Conservation (phyloP, 2,329 filamentous ascomycete genomes). For the Tolypocladium nubicola region DNA sequence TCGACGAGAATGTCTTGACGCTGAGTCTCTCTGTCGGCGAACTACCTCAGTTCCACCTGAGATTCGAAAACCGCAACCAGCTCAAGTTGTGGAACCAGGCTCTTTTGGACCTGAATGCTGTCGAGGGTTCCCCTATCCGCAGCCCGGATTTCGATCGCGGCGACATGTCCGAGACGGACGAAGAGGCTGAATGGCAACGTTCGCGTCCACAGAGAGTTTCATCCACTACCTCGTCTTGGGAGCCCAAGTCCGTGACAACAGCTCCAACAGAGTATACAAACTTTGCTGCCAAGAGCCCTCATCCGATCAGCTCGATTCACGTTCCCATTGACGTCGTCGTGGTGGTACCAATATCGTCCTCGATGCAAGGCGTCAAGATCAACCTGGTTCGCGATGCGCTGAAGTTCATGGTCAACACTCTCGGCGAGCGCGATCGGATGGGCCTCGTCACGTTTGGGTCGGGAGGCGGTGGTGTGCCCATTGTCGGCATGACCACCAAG, state of each 20-base stretch:
- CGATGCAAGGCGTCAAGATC: slow-evolving; percentile 99
- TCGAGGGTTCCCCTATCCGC: slow-evolving; percentile 52
- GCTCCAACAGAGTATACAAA: slow-evolving; percentile 88
- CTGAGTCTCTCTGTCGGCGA: slow-evolving; percentile 85
- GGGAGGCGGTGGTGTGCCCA: slow-evolving; percentile 80
- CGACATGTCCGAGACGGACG: slow-evolving; percentile 73
- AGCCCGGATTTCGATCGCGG: slow-evolving; percentile 68
- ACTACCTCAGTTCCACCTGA: slow-evolving; percentile 86
- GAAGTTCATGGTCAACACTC: slow-evolving; percentile 79
- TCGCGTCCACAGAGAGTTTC: slow-evolving; percentile 59
- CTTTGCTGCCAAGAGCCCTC: slow-evolving; percentile 41
- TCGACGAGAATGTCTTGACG: slow-evolving; percentile 76
- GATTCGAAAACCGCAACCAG: slow-evolving; percentile 74
- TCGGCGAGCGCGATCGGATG: slow-evolving; percentile 93
- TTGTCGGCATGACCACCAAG: slow-evolving; percentile 98
- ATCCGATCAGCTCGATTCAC: slow-evolving; percentile 50
- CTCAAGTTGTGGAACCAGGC: slow-evolving; percentile 86
- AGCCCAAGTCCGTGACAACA: slow-evolving; percentile 73
- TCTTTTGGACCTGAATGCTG: slow-evolving; percentile 68
- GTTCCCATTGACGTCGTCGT: slow-evolving; percentile 93
- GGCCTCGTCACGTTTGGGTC: slow-evolving; percentile 95
- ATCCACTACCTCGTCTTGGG: slow-evolving; percentile 74
- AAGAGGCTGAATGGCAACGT: slow-evolving; percentile 71
- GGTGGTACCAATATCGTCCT: slow-evolving; percentile 92
- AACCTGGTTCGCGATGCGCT: slow-evolving; percentile 85